phyloP scores from a whole-genome alignment of 495 filamentous ascomycete species.

The Bombardia bombarda region DNA sequence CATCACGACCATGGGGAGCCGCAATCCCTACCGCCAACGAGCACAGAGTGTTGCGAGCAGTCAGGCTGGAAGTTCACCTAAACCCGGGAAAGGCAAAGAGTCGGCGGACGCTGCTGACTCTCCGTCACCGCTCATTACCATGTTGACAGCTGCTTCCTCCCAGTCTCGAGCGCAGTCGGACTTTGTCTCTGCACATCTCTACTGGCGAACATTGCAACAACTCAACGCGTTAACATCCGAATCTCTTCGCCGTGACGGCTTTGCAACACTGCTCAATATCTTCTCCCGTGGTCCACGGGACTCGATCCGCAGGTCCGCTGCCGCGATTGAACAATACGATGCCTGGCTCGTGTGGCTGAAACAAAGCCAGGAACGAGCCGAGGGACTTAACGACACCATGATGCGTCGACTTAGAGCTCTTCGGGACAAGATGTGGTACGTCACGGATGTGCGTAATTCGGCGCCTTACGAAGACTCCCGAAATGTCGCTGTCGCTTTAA shows the following conservation, averaged over 20 bases:
- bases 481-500: conserved; percentile 78
- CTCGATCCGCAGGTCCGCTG: conserved; percentile 54
- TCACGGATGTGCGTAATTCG: conserved; percentile 91
- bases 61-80: conserved; percentile 22
- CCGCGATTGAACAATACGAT: conserved; percentile 64
- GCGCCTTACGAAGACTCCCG: conserved; percentile 82
- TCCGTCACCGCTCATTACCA: conserved; percentile 49
- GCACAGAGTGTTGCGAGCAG: conserved; percentile 28
- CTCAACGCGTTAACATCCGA: conserved; percentile 53
- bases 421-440: conserved; percentile 98
- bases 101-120: conserved; percentile 21
- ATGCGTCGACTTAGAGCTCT: conserved; percentile 58
- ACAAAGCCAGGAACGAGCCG: conserved; percentile 62
- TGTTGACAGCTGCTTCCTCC: conserved; percentile 59
- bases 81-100: conserved; percentile 24
- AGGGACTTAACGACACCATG: conserved; percentile 57
- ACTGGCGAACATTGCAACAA: conserved; percentile 59
- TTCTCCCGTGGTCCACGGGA: conserved; percentile 63
- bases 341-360: conserved; percentile 71
- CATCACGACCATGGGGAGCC: conserved; percentile 44
- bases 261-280: conserved; percentile 59
- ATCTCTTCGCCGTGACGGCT: conserved; percentile 56
- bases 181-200: conserved; percentile 61
- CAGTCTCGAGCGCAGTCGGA: conserved; percentile 62
- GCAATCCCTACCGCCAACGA: conserved; percentile 46